phyloP scores from a whole-genome alignment of 331 rosid genomes.

The Pyrus hybrid region DNA sequence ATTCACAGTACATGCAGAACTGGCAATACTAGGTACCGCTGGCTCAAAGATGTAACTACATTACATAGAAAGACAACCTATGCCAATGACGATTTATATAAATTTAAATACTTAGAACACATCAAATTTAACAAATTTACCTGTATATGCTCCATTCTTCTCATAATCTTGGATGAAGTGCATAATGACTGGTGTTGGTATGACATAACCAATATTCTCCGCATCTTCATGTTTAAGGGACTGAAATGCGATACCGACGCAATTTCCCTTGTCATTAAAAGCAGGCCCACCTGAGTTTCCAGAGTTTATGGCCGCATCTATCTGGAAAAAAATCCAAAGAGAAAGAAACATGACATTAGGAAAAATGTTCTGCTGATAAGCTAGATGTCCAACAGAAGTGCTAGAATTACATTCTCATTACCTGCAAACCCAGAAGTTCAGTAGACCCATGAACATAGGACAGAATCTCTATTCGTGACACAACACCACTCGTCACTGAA shows the following conservation, averaged over 20 bases:
- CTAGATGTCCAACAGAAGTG: neutral
- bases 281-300: constrained; percentile 59
- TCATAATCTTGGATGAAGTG: constrained; percentile 46
- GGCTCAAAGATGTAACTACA: neutral
- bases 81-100: neutral
- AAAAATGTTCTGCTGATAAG: neutral
- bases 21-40: neutral
- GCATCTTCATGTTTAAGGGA: constrained; percentile 40
- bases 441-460: constrained; percentile 50
- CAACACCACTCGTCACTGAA: constrained; percentile 56
- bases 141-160: constrained; percentile 46
- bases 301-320: constrained; percentile 52
- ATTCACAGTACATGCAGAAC: neutral
- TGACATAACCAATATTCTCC: constrained; percentile 30
- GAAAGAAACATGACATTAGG: neutral
- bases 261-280: constrained; percentile 44
- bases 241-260: constrained; percentile 56
- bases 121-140: constrained; percentile 10
- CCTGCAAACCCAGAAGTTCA: constrained; percentile 53
- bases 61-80: neutral
- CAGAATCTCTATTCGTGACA: constrained; percentile 44
- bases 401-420: constrained; percentile 4
- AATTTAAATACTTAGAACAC: neutral
- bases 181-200: constrained; percentile 48
- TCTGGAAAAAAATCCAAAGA: constrained; percentile 16